Evolutionary conservation across 805 yeast species (phyloP), one percentile per base, ranked within the genome.

Genomic region (Wickerhamomyces sydowiorum): DNA sequence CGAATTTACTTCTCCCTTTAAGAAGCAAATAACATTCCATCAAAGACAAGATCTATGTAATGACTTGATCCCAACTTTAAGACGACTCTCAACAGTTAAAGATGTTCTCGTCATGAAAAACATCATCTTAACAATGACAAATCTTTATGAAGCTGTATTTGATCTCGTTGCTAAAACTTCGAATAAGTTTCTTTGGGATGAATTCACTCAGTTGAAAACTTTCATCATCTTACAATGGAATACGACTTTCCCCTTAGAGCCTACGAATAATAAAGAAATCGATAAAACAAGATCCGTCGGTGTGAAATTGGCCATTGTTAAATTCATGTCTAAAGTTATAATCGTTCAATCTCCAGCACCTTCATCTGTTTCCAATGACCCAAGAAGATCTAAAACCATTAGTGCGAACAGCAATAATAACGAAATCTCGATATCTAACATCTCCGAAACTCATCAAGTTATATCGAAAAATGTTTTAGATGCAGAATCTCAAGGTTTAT

Each of bases 221-320:
- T 66, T 65, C 27, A 67, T 87, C n/a, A 59, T 85, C n/a, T 61
- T 69, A 9, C 72, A 78, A 43, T 86, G 87, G 79, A 75, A 71
- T 19, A 59, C 77, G 4, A 49, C 73, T 8, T 79, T 69, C 50
- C 88, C 87, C 4, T 67, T 78, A 42, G 59, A 64, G 41, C 66
- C 69, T 35, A 40, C 43, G 13, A 24, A 13, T 37, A 39, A 48
- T 22, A 47, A 50, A 8, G 47, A 53, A 18, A 20, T 49, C 5
- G 59, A 59, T 42, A 65, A 62, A 24, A 54, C 66, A 28, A 72
- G 80, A 57, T 73, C 78, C 37, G 61, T 79, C 30, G 78, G 83
- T 13, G 66, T 80, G 37, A 79, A 76, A 59, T 64, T 85, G n/a
- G 81, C 90, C 23, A 68, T 83, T n/a, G 66, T 82, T 40, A 86